These are phyloP conservation scores for Neurospora tetraspora DNA, from an alignment of 495 filamentous ascomycete species.

Conservation along the genomic window DNA sequence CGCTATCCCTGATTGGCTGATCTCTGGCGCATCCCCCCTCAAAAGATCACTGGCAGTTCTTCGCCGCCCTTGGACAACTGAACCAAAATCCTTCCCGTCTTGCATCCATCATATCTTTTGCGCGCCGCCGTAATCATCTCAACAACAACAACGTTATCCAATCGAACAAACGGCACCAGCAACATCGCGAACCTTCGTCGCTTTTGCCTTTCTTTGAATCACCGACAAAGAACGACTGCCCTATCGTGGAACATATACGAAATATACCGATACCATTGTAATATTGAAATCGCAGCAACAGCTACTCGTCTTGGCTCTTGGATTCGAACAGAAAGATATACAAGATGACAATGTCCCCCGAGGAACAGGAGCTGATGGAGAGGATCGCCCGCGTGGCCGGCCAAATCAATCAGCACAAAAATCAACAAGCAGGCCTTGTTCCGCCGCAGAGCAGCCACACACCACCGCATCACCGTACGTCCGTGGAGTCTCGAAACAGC, in stretches of 20 bases:
- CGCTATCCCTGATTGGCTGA: background rate
- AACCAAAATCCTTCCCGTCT: background rate
- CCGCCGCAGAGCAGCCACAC: slow-evolving; percentile 4
- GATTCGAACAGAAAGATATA: slow-evolving; percentile 7
- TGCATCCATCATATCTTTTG: background rate
- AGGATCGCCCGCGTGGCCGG: slow-evolving; percentile 69
- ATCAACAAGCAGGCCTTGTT: slow-evolving; percentile 36
- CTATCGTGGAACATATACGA: background rate
- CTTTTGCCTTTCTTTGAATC: background rate
- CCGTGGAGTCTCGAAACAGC: background rate
- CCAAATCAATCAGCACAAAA: slow-evolving; percentile 78
- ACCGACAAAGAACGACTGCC: background rate
- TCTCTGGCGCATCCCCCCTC: background rate
- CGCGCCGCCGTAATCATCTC: background rate
- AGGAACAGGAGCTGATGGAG: slow-evolving; percentile 62
- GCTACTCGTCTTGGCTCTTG: background rate
- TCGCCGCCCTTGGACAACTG: background rate
- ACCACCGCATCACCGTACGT: slow-evolving; percentile 15
- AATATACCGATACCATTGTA: background rate
- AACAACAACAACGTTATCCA: background rate
- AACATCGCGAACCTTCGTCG: background rate
- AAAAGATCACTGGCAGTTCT: background rate
- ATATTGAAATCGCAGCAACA: background rate
- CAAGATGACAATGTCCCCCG: slow-evolving; percentile 50
- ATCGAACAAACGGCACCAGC: background rate